These are phyloP conservation scores for Trypanosomatidae sp. DNA, from an alignment of 208 protist species.

Conservation along the genomic window DNA sequence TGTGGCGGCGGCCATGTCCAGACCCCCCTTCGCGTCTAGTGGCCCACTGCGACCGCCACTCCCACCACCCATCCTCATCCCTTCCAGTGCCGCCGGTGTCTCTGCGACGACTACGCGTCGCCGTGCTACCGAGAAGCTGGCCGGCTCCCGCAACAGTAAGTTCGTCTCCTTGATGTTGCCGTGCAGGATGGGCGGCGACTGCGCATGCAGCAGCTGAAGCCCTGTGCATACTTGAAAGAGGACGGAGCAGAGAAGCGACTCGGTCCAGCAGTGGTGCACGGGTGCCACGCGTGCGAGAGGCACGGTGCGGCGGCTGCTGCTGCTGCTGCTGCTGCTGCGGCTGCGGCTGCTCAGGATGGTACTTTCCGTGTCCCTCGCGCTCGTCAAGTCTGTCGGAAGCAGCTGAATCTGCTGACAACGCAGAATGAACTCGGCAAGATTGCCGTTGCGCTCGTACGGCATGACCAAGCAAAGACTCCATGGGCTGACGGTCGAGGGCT, in stretches of 20 bases:
- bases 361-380: not conserved
- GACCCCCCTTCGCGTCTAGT: not conserved
- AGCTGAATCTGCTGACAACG: slow-evolving; percentile 5
- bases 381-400: not conserved
- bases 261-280: slow-evolving; percentile 20
- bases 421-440: slow-evolving; percentile 19
- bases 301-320: not conserved
- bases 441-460: slow-evolving; percentile 28
- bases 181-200: slow-evolving; percentile 31
- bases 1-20: not conserved
- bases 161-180: slow-evolving; percentile 22
- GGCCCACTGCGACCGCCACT: not conserved
- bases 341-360: not conserved
- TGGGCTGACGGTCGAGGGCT: slow-evolving; percentile 13
- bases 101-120: slow-evolving; percentile 12
- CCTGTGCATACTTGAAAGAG: slow-evolving; percentile 27
- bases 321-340: not conserved
- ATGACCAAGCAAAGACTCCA: slow-evolving; percentile 41
- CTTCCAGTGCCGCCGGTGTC: not conserved
- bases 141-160: slow-evolving; percentile 20
- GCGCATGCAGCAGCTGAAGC: slow-evolving; percentile 33
- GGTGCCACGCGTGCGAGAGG: not conserved
- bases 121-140: slow-evolving; percentile 15
- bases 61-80: not conserved
- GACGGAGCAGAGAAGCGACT: slow-evolving; percentile 29